Percentiles rank a stretch among this genome's conserved stretches.
phyloP scores from a whole-genome alignment of 2,329 filamentous ascomycete genomes.

The Pseudogymnoascus sp. region DNA sequence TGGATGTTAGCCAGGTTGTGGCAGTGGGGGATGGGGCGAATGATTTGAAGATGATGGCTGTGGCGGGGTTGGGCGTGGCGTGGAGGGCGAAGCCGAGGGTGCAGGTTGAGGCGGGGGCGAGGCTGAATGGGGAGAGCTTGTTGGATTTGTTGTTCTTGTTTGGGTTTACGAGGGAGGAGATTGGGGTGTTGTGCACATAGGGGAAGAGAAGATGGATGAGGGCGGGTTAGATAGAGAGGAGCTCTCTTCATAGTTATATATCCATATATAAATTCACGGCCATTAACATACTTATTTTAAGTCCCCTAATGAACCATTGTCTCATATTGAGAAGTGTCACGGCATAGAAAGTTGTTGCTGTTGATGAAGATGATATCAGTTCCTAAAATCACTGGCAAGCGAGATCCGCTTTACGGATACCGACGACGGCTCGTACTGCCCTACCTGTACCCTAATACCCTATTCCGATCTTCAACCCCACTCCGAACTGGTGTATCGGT shows the following conservation, averaged over 20 bases:
- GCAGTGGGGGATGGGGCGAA: constrained; percentile 79
- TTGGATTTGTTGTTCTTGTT: constrained; percentile 68
- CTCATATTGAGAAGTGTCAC: too few relatives aligned
- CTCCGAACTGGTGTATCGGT: too few relatives aligned
- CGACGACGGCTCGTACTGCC: too few relatives aligned
- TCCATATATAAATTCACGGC: not conserved
- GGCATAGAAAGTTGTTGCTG: too few relatives aligned
- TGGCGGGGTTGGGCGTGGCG: constrained; percentile 69
- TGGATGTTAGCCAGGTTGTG: constrained; percentile 59
- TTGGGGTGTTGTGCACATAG: constrained; percentile 26
- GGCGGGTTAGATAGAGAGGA: not conserved
- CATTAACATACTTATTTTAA: not conserved
- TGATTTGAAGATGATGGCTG: constrained; percentile 71
- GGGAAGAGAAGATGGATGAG: not conserved
- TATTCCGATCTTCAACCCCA: too few relatives aligned
- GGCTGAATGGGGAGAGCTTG: constrained; percentile 64
- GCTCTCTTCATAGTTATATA: not conserved
- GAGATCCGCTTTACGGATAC: too few relatives aligned
- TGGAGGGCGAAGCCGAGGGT: constrained; percentile 81
- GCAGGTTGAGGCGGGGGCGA: constrained; percentile 66
- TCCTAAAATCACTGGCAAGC: too few relatives aligned
- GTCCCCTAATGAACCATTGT: too few relatives aligned
- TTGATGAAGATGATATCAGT: too few relatives aligned
- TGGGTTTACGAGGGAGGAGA: constrained; percentile 62
- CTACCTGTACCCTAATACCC: too few relatives aligned